phyloP scores from a whole-genome alignment of 768 basidiomycete genomes.

The Naganishia onofrii region DNA sequence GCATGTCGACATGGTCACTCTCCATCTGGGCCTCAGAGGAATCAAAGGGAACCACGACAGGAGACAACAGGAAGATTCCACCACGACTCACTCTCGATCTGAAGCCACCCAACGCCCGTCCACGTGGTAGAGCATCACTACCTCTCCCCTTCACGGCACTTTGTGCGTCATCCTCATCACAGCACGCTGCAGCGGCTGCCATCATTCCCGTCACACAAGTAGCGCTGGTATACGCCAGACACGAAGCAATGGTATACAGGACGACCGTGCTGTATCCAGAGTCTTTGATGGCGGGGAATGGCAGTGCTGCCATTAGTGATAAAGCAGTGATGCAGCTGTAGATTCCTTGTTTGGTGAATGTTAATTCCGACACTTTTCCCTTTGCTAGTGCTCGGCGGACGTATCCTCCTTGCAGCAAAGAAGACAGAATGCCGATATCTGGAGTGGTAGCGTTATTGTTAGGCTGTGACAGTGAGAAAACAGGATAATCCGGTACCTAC shows the following conservation, averaged over 20 bases:
- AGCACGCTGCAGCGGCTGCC: constrained; percentile 83
- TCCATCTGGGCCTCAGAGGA: not conserved
- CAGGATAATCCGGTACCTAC: constrained; percentile 34
- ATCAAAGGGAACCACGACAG: not conserved
- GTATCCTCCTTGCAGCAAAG: constrained; percentile 88
- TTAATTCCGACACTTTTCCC: constrained; percentile 70
- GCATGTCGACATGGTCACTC: not conserved
- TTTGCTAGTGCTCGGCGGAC: constrained; percentile 75
- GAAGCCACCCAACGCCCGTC: constrained; percentile 77
- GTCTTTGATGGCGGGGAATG: constrained; percentile 60
- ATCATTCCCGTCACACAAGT: constrained; percentile 93
- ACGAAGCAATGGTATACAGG: constrained; percentile 65
- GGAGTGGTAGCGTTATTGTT: constrained; percentile 44
- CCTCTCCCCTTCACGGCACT: constrained; percentile 59
- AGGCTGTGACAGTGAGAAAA: not conserved
- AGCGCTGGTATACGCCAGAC: constrained; percentile 88
- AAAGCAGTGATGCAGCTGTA: constrained; percentile 70
- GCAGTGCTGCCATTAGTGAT: constrained; percentile 68
- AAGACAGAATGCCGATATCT: constrained; percentile 85
- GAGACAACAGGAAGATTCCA: not conserved
- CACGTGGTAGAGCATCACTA: constrained; percentile 69
- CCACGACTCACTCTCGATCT: constrained; percentile 58
- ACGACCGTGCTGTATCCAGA: constrained; percentile 56
- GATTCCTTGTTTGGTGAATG: constrained; percentile 79
- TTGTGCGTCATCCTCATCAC: constrained; percentile 63